Evolutionary conservation across 148 eudicot genomes (phyloP).

Genomic region (Persicaria tinctoria): DNA sequence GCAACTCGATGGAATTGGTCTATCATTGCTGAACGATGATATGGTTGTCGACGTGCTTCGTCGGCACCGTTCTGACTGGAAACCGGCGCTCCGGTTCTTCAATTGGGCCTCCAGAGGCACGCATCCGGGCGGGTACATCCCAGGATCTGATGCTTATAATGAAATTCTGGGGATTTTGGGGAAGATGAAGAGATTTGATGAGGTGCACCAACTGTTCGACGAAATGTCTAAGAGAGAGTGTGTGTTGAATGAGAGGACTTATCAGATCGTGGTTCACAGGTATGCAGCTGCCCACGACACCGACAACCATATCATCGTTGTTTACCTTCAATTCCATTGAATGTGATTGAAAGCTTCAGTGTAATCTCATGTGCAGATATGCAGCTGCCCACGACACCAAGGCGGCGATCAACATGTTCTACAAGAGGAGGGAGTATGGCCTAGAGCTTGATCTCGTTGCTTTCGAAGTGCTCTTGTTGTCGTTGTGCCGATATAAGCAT

Average conservation of each 20-base stretch:
- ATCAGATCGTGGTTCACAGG: conserved; percentile 53
- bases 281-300: too few species aligned
- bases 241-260: conserved; percentile 48
- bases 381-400: conserved; percentile 68
- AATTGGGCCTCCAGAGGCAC: conserved; percentile 36
- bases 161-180: conserved; percentile 69
- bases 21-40: conserved; percentile 34
- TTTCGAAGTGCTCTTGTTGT: conserved; percentile 57
- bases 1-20: conserved; percentile 27
- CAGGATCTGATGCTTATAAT: conserved; percentile 38
- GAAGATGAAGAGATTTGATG: conserved; percentile 49
- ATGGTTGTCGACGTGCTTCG: conserved; percentile 52
- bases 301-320: too few species aligned
- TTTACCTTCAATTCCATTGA: too few species aligned
- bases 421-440: conserved; percentile 53
- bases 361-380: conserved; percentile 26
- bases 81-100: conserved; percentile 58
- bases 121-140: conserved; percentile 33
- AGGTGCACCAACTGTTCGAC: conserved; percentile 46
- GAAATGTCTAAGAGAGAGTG: conserved; percentile 58
- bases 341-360: too few species aligned
- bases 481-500: conserved; percentile 64
- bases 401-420: conserved; percentile 46
- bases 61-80: conserved; percentile 64
- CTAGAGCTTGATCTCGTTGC: conserved; percentile 47